Evolutionary conservation across 2,329 filamentous ascomycete genomes (phyloP), one percentile per base, ranked within the genome.

Genomic region (Xylaria sp.): DNA sequence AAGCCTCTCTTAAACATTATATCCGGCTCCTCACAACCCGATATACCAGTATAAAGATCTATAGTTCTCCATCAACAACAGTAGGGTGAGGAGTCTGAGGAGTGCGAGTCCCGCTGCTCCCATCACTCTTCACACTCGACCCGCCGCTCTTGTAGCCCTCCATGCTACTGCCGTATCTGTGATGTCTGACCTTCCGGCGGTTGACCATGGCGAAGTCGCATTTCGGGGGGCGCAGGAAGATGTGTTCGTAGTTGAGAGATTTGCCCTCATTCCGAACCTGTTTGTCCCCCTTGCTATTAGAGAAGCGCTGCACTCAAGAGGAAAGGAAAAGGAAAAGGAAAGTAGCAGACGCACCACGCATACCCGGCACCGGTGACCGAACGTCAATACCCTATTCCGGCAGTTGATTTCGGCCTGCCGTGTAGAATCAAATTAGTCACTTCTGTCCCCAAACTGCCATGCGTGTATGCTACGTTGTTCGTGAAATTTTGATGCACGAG

Each of bases 361-460:
- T 7, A 73, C 64, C 34, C 71, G 67, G 55, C 75, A 78, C 19
- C 75, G 70, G 45, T 76, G 72, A n/a, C 76, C 76, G 55, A 78
- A 78, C 21, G 71, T 59, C 12, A 68, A 21, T 53, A 78, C 76
- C 68, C 71, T 75, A 61, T 77, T 78, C 51, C 73, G 72, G 72
- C 76, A 78, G 69, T 77, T 73, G 48, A 71, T 66, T 11, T 69
- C 53, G 50, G 72, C 73, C 75, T 77, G 30, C 71, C 53, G 34
- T 8, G 24, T 11, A 21, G 21, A 19, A 45, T 45, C 34, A 11
- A 36, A 6, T 36, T 36, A 36, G 34, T 36, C 11, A 27, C 34
- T 36, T 2, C 34, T 11, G 7, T 36, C 32, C 32, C 32, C 32
- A 4, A 4, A 34, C 32, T 42, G 12, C n/a, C 11, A 6, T 36